phyloP scores from a whole-genome alignment of 331 rosid species.

The Cucumis variabilis region DNA sequence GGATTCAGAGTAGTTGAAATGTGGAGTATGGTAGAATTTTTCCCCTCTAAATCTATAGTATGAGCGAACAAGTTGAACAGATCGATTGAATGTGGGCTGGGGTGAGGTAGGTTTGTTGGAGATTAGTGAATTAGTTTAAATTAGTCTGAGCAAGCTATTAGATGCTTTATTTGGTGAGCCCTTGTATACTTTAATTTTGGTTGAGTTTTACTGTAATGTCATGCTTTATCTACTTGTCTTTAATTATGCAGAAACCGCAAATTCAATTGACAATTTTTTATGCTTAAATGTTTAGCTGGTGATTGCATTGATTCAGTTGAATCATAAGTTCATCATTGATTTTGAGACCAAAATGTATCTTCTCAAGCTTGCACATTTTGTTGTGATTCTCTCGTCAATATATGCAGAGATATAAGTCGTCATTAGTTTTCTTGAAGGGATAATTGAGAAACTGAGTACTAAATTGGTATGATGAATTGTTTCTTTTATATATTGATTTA shows the following conservation, averaged over 20 bases:
- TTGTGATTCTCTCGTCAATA: constrained; percentile 94
- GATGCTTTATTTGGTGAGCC: too few relatives aligned
- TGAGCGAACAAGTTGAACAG: neutral
- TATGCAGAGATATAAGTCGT: constrained; percentile 97
- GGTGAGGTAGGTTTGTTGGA: neutral
- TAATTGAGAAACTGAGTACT: constrained; percentile 91
- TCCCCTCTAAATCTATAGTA: too few relatives aligned
- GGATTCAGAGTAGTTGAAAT: too few relatives aligned
- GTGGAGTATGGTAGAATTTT: too few relatives aligned
- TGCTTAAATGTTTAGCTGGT: constrained; percentile 70
- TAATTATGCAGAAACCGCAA: neutral
- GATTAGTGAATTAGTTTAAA: neutral
- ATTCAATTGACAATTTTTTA: neutral
- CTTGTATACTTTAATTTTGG: neutral
- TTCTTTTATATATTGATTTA: neutral
- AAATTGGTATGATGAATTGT: constrained; percentile 69
- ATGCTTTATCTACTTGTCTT: neutral
- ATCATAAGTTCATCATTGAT: constrained; percentile 96
- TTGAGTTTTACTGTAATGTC: neutral
- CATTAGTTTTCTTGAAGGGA: constrained; percentile 79
- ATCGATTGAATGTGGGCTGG: neutral
- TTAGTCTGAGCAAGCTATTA: neutral
- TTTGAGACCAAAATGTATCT: constrained; percentile 99
- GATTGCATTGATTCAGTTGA: constrained; percentile 91
- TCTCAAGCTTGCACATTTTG: constrained; percentile 99